phyloP scores from a whole-genome alignment of 2,329 filamentous ascomycete genomes.

The Claviceps fusiformis region DNA sequence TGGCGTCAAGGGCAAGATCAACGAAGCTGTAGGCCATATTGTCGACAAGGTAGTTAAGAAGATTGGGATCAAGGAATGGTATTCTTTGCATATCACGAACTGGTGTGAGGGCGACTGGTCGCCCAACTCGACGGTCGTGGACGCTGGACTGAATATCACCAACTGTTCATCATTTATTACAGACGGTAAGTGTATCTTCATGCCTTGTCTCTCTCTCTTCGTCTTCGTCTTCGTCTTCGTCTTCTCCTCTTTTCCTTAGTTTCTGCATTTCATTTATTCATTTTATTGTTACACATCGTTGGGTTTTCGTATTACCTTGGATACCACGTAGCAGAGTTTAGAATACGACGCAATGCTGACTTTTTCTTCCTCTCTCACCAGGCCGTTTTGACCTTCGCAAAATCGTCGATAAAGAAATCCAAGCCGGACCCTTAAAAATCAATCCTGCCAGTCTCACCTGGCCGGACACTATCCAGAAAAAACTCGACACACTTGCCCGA shows the following conservation, averaged over 20 bases:
- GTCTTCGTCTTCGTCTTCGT: background rate
- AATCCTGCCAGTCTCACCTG: slow-evolving; percentile 32
- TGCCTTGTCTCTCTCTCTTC: too few species aligned
- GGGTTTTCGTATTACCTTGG: too few species aligned
- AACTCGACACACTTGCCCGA: slow-evolving; percentile 35
- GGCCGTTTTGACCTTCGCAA: slow-evolving; percentile 33
- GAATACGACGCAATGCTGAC: background rate
- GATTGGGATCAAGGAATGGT: slow-evolving; percentile 37
- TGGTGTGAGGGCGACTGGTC: slow-evolving; percentile 32
- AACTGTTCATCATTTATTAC: slow-evolving; percentile 24
- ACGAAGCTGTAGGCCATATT: slow-evolving; percentile 25
- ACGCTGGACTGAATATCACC: slow-evolving; percentile 27
- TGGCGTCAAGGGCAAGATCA: slow-evolving; percentile 23
- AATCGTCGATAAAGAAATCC: slow-evolving; percentile 32
- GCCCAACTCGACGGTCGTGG: slow-evolving; percentile 26
- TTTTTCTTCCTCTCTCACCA: slow-evolving; percentile 6
- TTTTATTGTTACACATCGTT: too few species aligned
- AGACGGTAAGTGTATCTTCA: background rate
- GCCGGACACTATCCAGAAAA: slow-evolving; percentile 29
- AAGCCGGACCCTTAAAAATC: slow-evolving; percentile 29
- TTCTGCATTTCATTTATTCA: too few species aligned
- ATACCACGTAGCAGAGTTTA: background rate
- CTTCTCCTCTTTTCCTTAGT: background rate
- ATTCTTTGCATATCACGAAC: slow-evolving; percentile 35
- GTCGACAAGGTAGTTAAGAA: slow-evolving; percentile 26